Conservation (phyloP, 2,329 filamentous ascomycete species). For the Paraconiothyrium sp. region DNA sequence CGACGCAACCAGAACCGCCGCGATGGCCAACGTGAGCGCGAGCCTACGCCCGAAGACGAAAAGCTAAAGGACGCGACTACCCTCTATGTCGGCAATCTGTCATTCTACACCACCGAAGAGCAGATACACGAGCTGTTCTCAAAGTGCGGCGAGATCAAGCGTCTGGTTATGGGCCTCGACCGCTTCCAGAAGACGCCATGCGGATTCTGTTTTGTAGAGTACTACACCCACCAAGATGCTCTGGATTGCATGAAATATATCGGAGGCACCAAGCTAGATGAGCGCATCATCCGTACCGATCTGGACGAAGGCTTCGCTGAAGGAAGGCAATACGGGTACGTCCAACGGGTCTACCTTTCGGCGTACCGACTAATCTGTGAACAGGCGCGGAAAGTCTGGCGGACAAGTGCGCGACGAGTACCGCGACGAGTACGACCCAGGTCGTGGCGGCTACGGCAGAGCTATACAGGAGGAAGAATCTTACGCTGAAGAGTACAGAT, state of each 20-base stretch:
- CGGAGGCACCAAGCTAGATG: constrained; percentile 96
- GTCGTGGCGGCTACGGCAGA: constrained; percentile 86
- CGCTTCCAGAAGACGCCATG: constrained; percentile 97
- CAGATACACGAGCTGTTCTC: constrained; percentile 97
- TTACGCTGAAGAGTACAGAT: constrained; percentile 44
- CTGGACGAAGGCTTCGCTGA: constrained; percentile 95
- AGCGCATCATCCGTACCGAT: constrained; percentile 95
- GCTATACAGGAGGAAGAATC: constrained; percentile 53
- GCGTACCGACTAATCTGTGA: constrained; percentile 25
- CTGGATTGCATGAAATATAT: constrained; percentile 99
- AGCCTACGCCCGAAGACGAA: constrained; percentile 71
- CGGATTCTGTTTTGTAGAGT: constrained; percentile 99
- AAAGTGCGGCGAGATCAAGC: constrained; percentile 98
- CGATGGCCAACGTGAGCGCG: constrained; percentile 64
- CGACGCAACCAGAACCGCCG: constrained; percentile 69
- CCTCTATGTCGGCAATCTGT: constrained; percentile 97
- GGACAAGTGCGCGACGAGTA: constrained; percentile 98
- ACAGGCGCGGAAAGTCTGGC: constrained; percentile 84
- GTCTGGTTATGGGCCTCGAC: constrained; percentile 96
- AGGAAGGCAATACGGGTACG: constrained; percentile 88
- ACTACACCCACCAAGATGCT: constrained; percentile 97
- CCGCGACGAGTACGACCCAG: constrained; percentile 94
- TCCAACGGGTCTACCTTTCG: constrained; percentile 5
- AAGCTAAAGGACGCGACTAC: constrained; percentile 89
- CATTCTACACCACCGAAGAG: constrained; percentile 98